Base-by-base conservation (phyloP, 108 stramenopile genomes). In the Pseudonitzschia pungens region DNA sequence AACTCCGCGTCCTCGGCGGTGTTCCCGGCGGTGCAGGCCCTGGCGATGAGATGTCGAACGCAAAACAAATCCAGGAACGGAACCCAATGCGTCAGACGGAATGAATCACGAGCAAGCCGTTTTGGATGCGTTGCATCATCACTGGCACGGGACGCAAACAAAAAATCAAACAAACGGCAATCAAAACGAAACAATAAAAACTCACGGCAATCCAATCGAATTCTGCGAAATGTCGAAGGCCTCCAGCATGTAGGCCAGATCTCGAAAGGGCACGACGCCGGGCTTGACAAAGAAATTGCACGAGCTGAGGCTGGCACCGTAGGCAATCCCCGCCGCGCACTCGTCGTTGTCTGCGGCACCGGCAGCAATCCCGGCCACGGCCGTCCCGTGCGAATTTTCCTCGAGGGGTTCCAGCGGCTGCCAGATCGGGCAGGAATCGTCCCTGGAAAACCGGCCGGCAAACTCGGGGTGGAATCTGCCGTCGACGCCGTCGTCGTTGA, bases 401-500 rank as follows among this genome's bases (percentile, higher is more conserved):
- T 20, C 29, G 20, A 68, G 73, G 3, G 28, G 2, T 31, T n/a
- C n/a, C n/a, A 45, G 40, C 70, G 54, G 54, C 7, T 2, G 2
- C 21, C 31, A 51, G 67, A 14, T 26, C 28, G 64, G 50, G 62
- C 80, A 81, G 9, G 80, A 81, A 16, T 65, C 68, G 16, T 71
- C 50, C 33, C 57, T 41, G 56, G 75, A 74, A 31, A 76, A 68
- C 36, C 66, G 29, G 10, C 43, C 66, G 24, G 28, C 28, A 5
- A 81, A 72, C 29, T 80, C 79, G 66, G 58, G 69, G 76, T 76
- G 10, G 14, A 8, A 6, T 32, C n/a, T 20, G 8, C 21, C 21
- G 22, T 82, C 81, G 48, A 77, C 68, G 9, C 81, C 81, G 55
- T 69, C 41, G 70, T 82, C 81, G 70, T 82, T 82, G 73, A 82